These are phyloP conservation scores for Elsinoe fawcettii DNA, from an alignment of 2,329 filamentous ascomycete genomes.

Conservation along the genomic window DNA sequence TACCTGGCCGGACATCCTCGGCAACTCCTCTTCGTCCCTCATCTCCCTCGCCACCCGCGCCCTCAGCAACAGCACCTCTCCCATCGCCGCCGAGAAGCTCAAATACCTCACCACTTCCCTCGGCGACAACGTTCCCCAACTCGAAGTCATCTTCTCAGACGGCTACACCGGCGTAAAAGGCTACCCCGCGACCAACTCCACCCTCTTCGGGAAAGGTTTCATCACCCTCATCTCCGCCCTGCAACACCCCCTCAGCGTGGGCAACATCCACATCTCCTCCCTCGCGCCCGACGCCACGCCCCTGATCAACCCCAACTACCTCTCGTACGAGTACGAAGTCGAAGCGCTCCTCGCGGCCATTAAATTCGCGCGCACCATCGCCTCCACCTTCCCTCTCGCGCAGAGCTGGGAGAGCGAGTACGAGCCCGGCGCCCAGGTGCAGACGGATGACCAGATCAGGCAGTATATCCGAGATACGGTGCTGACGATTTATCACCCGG, in stretches of 20 bases:
- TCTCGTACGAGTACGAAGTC: conserved; percentile 33
- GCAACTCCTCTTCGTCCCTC: conserved; percentile 25
- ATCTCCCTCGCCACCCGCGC: conserved; percentile 30
- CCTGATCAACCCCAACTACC: conserved; percentile 35
- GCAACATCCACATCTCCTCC: conserved; percentile 28
- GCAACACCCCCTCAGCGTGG: conserved; percentile 29
- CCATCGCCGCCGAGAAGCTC: conserved; percentile 35
- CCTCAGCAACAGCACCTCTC: conserved; percentile 23
- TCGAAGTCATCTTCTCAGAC: conserved; percentile 41
- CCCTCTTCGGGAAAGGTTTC: conserved; percentile 25
- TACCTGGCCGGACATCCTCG: conserved; percentile 35
- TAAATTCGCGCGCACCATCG: conserved; percentile 1
- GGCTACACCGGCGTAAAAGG: conserved; percentile 38
- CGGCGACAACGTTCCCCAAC: conserved; percentile 30
- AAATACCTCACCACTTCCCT: conserved; percentile 28
- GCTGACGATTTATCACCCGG: conserved; percentile 11
- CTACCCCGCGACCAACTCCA: conserved; percentile 27
- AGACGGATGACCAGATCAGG: conserved; percentile 13
- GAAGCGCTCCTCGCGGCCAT: conserved; percentile 3
- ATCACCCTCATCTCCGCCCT: conserved; percentile 30
- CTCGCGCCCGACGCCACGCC: conserved; percentile 29
- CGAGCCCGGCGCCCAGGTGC: conserved; percentile 6
- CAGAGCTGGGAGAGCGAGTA: conserved; percentile 12
- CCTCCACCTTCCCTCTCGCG: neutral
- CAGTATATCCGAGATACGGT: conserved; percentile 9